Evolutionary conservation across 306 rosid species (phyloP), one percentile per base, ranked within the genome.

Genomic region (Castanospermum australe): DNA sequence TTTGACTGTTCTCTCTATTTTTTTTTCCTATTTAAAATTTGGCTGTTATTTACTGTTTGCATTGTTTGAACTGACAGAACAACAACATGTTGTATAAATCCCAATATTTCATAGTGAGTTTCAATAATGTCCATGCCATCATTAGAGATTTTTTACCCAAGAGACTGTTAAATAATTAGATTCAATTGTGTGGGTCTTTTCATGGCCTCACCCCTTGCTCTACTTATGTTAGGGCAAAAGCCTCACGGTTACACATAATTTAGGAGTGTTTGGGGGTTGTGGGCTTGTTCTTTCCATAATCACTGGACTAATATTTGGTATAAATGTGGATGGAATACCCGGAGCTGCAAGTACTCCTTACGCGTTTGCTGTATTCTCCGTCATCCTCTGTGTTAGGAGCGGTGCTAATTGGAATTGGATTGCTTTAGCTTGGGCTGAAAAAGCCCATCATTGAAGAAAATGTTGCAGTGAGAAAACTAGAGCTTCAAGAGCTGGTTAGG

Each of bases 261-360:
- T 92, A 24, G 87, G 96, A 30, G 91, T 95, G 45, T 86, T 95
- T 73, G 98, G 99, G 12, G 98, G 99, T 3, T 88, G 98, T 30
- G 99, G 99, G 38, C 90, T 95, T 35, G 79, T 92, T 79, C 92
- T 95, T 45, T 89, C 99, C 68, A 76, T 95, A 47, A 90, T 95
- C 74, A 91, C 99, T 0, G 99, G 99, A 66, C 87, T 92, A n/a
- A n/a, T n/a, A 56, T 95, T 95, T 54, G 98, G 99, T 60, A 91
- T 95, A 87, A 95, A 95, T 47, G 97, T 92, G 21, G 97, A 95
- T 59, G 99, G 98, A 67, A 95, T 95, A 21, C 96, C 98, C 0
- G 99, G 99, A 50, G 52, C 92, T 50, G 59, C 17, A 2, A 76
- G 73, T 21, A 2, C 97, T 24, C 98, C 97, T 14, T 90, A 85